Percentiles rank a stretch among this genome's conserved stretches.
These are phyloP conservation scores for Aspergillus luchuensis DNA, from an alignment of 2,329 filamentous ascomycete species.

Conservation along the genomic window DNA sequence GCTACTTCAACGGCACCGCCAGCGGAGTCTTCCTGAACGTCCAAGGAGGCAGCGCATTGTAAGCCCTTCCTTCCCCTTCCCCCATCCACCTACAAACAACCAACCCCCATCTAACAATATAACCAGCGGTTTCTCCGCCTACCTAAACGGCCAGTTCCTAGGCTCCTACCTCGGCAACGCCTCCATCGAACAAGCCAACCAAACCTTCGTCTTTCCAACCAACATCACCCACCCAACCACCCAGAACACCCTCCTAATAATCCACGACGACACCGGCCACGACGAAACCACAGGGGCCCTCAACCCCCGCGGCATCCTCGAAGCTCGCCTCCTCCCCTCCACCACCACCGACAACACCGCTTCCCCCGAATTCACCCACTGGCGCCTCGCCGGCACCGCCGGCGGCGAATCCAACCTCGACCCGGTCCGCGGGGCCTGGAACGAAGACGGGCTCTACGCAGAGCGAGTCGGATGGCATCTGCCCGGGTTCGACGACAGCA, in stretches of 20 bases:
- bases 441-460: conserved; percentile 61
- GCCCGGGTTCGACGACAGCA: conserved; percentile 55
- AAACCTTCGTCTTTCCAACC: conserved; percentile 54
- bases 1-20: conserved; percentile 42
- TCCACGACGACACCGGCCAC: conserved; percentile 56
- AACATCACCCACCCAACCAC: conserved; percentile 51
- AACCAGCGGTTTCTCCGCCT: conserved; percentile 57
- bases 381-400: conserved; percentile 62
- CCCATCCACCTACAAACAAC: not conserved
- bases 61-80: conserved; percentile 10
- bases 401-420: conserved; percentile 57
- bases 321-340: conserved; percentile 47
- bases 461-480: conserved; percentile 63
- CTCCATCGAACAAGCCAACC: conserved; percentile 24
- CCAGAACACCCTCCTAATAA: conserved; percentile 60
- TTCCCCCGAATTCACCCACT: conserved; percentile 54
- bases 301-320: conserved; percentile 40
- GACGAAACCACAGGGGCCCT: conserved; percentile 33
- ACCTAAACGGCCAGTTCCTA: conserved; percentile 59
- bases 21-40: conserved; percentile 51
- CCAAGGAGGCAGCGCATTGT: conserved; percentile 56
- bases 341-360: conserved; percentile 40
- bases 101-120: not conserved
- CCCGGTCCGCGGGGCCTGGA: conserved; percentile 57
- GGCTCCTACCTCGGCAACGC: conserved; percentile 56